Conservation (phyloP, 1,139 yeast species). For the Geotrichum armillariae region DNA sequence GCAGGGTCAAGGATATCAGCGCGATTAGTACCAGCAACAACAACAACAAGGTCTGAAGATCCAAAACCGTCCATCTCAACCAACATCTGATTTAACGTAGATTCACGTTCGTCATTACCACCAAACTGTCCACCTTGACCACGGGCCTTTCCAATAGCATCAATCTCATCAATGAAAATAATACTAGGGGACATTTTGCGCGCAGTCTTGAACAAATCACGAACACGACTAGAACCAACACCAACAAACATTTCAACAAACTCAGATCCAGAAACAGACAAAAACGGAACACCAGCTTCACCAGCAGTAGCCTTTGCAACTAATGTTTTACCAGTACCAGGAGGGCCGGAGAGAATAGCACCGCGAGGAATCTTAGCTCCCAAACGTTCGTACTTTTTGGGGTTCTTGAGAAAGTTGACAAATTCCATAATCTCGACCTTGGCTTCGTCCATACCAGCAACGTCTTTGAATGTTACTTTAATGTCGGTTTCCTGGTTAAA, state of each 20-base stretch:
- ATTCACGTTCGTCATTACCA: slow-evolving; percentile 93
- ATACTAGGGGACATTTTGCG: slow-evolving; percentile 92
- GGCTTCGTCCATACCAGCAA: slow-evolving; percentile 97
- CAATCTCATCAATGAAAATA: slow-evolving; percentile 95
- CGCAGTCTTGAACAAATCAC: slow-evolving; percentile 91
- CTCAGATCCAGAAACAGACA: slow-evolving; percentile 94
- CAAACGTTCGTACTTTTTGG: slow-evolving; percentile 82
- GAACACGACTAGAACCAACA: slow-evolving; percentile 96
- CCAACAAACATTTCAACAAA: slow-evolving; percentile 99
- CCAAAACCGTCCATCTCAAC: slow-evolving; percentile 99
- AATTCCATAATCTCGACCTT: slow-evolving; percentile 97
- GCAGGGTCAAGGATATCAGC: slow-evolving; percentile 93
- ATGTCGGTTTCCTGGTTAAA: slow-evolving; percentile 91
- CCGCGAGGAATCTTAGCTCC: slow-evolving; percentile 99
- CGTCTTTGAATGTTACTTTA: slow-evolving; percentile 84
- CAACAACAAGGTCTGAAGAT: slow-evolving; percentile 88
- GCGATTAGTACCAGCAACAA: slow-evolving; percentile 94
- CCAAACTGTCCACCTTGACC: slow-evolving; percentile 81
- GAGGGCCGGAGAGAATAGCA: slow-evolving; percentile 95
- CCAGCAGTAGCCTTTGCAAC: slow-evolving; percentile 98
- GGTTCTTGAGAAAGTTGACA: slow-evolving; percentile 87
- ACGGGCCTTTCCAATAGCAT: slow-evolving; percentile 96
- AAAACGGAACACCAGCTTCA: slow-evolving; percentile 96
- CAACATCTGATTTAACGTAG: slow-evolving; percentile 88
- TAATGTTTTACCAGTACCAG: slow-evolving; percentile 98